phyloP scores from a whole-genome alignment of 305 asterid species.

The Coffea humblotiana region DNA sequence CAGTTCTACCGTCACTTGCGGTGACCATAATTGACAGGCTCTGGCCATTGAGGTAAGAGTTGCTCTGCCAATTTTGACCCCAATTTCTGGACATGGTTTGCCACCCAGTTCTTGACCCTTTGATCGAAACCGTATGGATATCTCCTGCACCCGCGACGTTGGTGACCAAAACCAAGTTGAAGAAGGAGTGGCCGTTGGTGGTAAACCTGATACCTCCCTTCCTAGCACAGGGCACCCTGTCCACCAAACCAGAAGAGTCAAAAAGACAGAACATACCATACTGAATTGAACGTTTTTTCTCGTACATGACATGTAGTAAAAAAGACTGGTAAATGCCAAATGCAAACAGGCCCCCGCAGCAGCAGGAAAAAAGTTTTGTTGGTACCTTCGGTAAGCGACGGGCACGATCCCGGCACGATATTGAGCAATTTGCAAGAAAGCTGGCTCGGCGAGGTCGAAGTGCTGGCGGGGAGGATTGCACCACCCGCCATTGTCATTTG shows the following conservation, averaged over 20 bases:
- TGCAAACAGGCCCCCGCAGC: too few relatives aligned
- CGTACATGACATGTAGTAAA: too few relatives aligned
- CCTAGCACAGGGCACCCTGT: slow-evolving; percentile 45
- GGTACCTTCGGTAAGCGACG: slow-evolving; percentile 19
- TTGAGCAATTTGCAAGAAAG: slow-evolving; percentile 31
- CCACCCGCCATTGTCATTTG: slow-evolving; percentile 36
- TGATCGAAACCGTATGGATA: slow-evolving; percentile 39
- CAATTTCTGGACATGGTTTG: slow-evolving; percentile 48
- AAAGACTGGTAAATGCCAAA: too few relatives aligned
- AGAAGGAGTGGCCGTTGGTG: slow-evolving; percentile 40
- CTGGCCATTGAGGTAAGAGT: slow-evolving; percentile 41
- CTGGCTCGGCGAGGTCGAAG: slow-evolving; percentile 33
- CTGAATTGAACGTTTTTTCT: too few relatives aligned
- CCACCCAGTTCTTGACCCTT: slow-evolving; percentile 47
- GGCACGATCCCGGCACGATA: slow-evolving; percentile 34
- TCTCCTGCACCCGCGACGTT: slow-evolving; percentile 44
- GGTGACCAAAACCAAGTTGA: slow-evolving; percentile 39
- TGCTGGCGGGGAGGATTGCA: slow-evolving; percentile 39
- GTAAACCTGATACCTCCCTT: slow-evolving; percentile 49
- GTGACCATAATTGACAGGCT: slow-evolving; percentile 38
- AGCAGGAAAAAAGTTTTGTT: too few relatives aligned
- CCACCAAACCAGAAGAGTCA: not conserved
- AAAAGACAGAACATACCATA: not conserved
- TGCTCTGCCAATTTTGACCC: slow-evolving; percentile 59
- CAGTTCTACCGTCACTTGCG: slow-evolving; percentile 42